Evolutionary conservation across 2,329 filamentous ascomycete species (phyloP).

Genomic region (Magnaporthiopsis rhizophila): DNA sequence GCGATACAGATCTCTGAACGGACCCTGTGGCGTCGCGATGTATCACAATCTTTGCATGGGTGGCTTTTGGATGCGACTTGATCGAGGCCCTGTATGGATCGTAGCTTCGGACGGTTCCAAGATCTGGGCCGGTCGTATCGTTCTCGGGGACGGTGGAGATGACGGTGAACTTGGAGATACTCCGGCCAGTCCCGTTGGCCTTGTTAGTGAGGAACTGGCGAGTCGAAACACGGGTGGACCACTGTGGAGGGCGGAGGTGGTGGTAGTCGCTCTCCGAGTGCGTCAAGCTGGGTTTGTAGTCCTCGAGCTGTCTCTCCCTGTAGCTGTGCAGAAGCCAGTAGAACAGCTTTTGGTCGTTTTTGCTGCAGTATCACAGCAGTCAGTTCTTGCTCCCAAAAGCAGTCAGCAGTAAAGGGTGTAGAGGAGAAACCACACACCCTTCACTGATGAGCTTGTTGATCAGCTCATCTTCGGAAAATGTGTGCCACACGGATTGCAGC

Average conservation of each 20-base stretch:
- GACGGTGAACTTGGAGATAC: conserved; percentile 55
- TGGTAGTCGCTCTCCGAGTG: conserved; percentile 90
- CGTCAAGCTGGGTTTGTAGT: conserved; percentile 73
- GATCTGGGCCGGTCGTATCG: conserved; percentile 25
- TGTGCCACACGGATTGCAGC: conserved; percentile 86
- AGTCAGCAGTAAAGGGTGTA: conserved; percentile 7
- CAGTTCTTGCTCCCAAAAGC: neutral
- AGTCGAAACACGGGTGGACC: conserved; percentile 54
- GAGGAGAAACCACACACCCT: conserved; percentile 40
- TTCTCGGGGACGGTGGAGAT: conserved; percentile 53
- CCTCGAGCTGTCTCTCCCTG: conserved; percentile 75
- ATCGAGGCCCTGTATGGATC: conserved; percentile 74
- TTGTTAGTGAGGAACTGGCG: conserved; percentile 46
- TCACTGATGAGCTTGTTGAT: conserved; percentile 57
- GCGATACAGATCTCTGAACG: neutral
- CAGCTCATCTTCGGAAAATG: conserved; percentile 65
- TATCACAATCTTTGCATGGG: conserved; percentile 61
- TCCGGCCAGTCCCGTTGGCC: conserved; percentile 40
- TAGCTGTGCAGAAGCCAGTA: conserved; percentile 81
- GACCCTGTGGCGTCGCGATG: conserved; percentile 40
- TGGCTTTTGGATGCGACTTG: conserved; percentile 37
- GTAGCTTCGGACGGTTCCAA: conserved; percentile 56
- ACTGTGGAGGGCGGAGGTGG: conserved; percentile 54
- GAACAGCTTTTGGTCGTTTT: conserved; percentile 88
- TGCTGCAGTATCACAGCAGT: conserved; percentile 33